phyloP scores from a whole-genome alignment of 108 stramenopile species.

The Discostella stelligeroides region DNA sequence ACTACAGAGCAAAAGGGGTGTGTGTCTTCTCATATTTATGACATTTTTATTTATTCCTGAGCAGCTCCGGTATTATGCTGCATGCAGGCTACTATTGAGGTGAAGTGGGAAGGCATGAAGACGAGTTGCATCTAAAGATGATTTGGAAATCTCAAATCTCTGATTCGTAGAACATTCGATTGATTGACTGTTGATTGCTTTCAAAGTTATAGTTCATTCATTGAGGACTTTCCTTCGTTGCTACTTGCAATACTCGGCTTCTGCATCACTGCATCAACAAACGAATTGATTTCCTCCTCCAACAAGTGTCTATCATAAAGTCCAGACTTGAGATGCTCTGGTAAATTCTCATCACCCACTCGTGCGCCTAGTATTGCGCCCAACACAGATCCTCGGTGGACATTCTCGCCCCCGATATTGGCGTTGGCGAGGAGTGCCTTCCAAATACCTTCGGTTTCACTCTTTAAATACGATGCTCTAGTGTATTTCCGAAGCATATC shows the following conservation, averaged over 20 bases:
- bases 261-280: constrained; percentile 54
- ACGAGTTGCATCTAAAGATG: no score
- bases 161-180: no score
- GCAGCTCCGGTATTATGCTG: no score
- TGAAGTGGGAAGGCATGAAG: no score
- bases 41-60: no score
- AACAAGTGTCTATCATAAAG: constrained; percentile 45
- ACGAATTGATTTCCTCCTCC: constrained; percentile 65
- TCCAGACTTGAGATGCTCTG: constrained; percentile 55
- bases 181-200: no score
- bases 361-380: constrained; percentile 85
- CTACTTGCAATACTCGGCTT: constrained; percentile 5
- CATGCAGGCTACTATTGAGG: no score
- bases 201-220: not conserved
- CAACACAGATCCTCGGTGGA: constrained; percentile 78
- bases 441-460: constrained; percentile 44
- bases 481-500: constrained; percentile 79
- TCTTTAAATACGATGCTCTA: constrained; percentile 14
- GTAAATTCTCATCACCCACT: constrained; percentile 51
- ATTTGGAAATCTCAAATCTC: no score
- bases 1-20: no score
- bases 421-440: constrained; percentile 77
- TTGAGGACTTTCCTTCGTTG: not conserved
- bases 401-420: constrained; percentile 92
- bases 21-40: no score